phyloP scores from a whole-genome alignment of 2,329 filamentous ascomycete species.

The Chaetomium sp. region DNA sequence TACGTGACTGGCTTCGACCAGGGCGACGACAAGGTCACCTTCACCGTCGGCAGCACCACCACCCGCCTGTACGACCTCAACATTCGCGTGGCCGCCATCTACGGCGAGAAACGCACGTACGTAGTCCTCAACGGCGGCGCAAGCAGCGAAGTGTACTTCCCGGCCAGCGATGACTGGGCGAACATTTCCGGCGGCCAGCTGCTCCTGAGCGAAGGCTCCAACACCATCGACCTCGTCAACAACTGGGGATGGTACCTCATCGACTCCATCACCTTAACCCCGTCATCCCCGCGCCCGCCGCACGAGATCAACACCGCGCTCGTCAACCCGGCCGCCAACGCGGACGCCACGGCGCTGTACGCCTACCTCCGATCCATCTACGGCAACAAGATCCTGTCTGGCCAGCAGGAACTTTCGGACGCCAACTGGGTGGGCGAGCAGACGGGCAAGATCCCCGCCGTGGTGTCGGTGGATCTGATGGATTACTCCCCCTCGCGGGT shows the following conservation, averaged over 20 bases:
- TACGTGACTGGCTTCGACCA: conserved; percentile 43
- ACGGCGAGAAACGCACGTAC: conserved; percentile 40
- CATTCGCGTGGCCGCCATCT: conserved; percentile 39
- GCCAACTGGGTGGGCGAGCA: conserved; percentile 39
- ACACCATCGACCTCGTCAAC: conserved; percentile 40
- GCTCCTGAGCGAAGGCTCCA: conserved; percentile 36
- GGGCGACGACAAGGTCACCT: conserved; percentile 37
- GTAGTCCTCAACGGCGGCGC: conserved; percentile 38
- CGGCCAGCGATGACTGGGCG: conserved; percentile 33
- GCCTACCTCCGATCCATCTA: conserved; percentile 39
- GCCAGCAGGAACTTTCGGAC: conserved; percentile 40
- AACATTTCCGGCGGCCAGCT: conserved; percentile 38
- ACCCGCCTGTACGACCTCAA: conserved; percentile 38
- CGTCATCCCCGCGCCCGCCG: conserved; percentile 14
- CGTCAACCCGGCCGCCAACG: conserved; percentile 33
- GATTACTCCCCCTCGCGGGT: conserved; percentile 43
- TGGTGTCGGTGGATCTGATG: conserved; percentile 42
- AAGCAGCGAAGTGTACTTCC: conserved; percentile 35
- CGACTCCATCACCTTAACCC: conserved; percentile 34
- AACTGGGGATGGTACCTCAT: conserved; percentile 46
- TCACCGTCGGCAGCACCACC: conserved; percentile 32
- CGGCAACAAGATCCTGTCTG: conserved; percentile 41
- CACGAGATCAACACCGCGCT: conserved; percentile 25
- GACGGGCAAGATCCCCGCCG: conserved; percentile 41
- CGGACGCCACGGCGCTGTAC: conserved; percentile 34